These are phyloP conservation scores for Lepiota venenata DNA, from an alignment of 768 basidiomycete genomes.

Conservation along the genomic window DNA sequence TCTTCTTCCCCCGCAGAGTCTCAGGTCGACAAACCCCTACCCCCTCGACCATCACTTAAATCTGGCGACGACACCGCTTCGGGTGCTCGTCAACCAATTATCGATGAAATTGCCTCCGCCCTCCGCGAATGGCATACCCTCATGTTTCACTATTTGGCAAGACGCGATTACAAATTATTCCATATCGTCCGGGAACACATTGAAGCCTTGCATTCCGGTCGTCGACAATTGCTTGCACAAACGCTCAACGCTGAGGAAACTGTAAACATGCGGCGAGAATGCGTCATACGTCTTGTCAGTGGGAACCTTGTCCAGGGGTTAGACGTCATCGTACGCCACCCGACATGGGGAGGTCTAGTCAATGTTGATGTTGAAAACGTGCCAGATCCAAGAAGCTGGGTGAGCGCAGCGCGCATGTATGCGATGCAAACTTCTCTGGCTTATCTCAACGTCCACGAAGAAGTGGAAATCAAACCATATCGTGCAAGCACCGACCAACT, in stretches of 20 bases:
- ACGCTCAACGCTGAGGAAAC: slow-evolving; percentile 89
- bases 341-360: slow-evolving; percentile 85
- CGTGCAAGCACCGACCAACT: slow-evolving; percentile 47
- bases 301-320: slow-evolving; percentile 91
- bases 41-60: slow-evolving; percentile 91
- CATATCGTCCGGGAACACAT: slow-evolving; percentile 84
- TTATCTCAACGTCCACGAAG: slow-evolving; percentile 58
- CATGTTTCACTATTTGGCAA: slow-evolving; percentile 88
- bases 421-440: slow-evolving; percentile 84
- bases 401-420: slow-evolving; percentile 89
- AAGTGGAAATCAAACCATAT: slow-evolving; percentile 35
- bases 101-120: slow-evolving; percentile 97
- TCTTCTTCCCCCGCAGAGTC: slow-evolving; percentile 68
- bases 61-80: slow-evolving; percentile 91
- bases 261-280: slow-evolving; percentile 73
- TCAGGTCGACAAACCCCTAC: slow-evolving; percentile 66
- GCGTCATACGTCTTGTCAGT: slow-evolving; percentile 81
- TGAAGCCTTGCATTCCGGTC: slow-evolving; percentile 87
- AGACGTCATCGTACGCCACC: slow-evolving; percentile 96
- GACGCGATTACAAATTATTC: slow-evolving; percentile 88
- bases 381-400: slow-evolving; percentile 77
- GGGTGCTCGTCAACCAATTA: slow-evolving; percentile 81
- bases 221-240: slow-evolving; percentile 85
- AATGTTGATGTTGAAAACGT: slow-evolving; percentile 89
- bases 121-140: slow-evolving; percentile 93